These are phyloP conservation scores for Populus nigra DNA, from an alignment of 345 rosid genomes.

Conservation along the genomic window DNA sequence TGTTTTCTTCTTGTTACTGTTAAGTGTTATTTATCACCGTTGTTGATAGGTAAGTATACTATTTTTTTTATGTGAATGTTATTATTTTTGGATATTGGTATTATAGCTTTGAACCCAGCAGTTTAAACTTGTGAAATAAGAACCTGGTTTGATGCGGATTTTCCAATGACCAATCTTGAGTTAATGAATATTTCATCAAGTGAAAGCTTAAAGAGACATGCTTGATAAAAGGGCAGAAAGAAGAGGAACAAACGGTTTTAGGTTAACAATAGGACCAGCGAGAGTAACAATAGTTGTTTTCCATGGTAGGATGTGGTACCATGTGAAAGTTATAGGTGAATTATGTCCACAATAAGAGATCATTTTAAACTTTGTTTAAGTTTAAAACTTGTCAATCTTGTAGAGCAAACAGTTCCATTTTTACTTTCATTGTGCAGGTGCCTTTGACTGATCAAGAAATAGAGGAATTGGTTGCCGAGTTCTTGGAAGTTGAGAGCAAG, in stretches of 20 bases:
- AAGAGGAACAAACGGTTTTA: background rate
- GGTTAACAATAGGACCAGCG: background rate
- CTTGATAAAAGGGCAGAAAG: background rate
- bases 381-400: slow-evolving; percentile 2
- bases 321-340: background rate
- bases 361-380: background rate
- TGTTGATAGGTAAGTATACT: background rate
- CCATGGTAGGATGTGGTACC: background rate
- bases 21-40: background rate
- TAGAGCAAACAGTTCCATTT: slow-evolving; percentile 4
- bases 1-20: background rate
- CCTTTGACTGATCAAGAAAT: slow-evolving; percentile 86
- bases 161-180: background rate
- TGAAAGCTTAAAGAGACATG: background rate
- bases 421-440: slow-evolving; percentile 43
- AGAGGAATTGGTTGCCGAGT: slow-evolving; percentile 78
- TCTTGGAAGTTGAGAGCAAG: slow-evolving; percentile 88
- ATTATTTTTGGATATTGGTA: background rate
- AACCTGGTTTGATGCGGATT: background rate
- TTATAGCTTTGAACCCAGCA: background rate
- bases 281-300: background rate
- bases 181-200: background rate
- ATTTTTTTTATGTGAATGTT: background rate
- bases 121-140: background rate
- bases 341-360: background rate